phyloP scores from a whole-genome alignment of 371 early-diverging fungal genomes.

The Basidiobolus meristosporus region DNA sequence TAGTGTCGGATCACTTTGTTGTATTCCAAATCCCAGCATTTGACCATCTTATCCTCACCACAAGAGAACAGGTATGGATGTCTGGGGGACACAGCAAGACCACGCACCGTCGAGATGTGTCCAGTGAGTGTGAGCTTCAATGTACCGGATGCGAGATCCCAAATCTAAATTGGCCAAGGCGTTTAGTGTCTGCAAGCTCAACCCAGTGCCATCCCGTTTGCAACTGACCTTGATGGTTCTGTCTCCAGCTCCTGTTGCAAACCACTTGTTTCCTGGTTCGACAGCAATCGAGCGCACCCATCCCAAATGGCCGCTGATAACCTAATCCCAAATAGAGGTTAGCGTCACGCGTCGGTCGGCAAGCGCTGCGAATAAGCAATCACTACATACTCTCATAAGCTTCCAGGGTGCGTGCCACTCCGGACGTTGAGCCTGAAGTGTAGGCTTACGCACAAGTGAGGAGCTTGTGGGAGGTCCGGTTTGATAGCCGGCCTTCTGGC shows the following conservation, averaged over 20 bases:
- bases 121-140: constrained; percentile 89
- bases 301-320: constrained; percentile 91
- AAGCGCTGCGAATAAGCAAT: neutral
- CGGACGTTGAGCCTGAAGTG: constrained; percentile 35
- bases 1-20: constrained; percentile 97
- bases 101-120: constrained; percentile 88
- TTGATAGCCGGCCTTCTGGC: neutral
- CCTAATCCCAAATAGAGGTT: constrained; percentile 7
- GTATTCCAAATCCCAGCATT: constrained; percentile 95
- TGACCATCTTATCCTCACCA: constrained; percentile 94
- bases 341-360: neutral
- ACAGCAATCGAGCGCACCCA: constrained; percentile 90
- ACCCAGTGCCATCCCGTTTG: too few species aligned
- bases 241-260: constrained; percentile 92
- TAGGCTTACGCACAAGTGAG: constrained; percentile 28
- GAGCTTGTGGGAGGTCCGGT: constrained; percentile 11
- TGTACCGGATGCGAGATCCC: constrained; percentile 94
- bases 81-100: constrained; percentile 76
- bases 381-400: constrained; percentile 64
- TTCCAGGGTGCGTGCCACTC: constrained; percentile 98
- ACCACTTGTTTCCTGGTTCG: constrained; percentile 92
- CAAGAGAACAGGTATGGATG: constrained; percentile 92
- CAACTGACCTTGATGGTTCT: constrained; percentile 87
- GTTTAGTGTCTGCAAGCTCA: too few species aligned
- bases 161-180: constrained; percentile 62